These are phyloP conservation scores for Kwoniella heveanensis DNA, from an alignment of 768 basidiomycete genomes.

Conservation along the genomic window DNA sequence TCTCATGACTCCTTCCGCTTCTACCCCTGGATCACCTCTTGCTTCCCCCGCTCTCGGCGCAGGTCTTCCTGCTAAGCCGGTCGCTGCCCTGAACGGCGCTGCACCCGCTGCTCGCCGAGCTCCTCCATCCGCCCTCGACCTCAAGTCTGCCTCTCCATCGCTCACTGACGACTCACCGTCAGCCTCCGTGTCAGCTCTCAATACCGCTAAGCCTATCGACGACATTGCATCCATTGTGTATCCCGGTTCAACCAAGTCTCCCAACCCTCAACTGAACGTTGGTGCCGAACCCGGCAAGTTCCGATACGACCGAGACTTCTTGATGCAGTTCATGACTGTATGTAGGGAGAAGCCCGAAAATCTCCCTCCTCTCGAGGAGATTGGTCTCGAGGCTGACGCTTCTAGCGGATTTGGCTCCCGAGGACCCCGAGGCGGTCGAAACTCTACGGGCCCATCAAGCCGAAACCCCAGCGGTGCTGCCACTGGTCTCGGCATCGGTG, in stretches of 20 bases:
- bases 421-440: conserved; percentile 62
- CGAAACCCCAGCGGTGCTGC: conserved; percentile 58
- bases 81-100: conserved; percentile 25
- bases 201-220: conserved; percentile 80
- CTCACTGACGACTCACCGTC: conserved; percentile 37
- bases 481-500: conserved; percentile 60
- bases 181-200: conserved; percentile 59
- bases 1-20: conserved; percentile 33
- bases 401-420: conserved; percentile 60
- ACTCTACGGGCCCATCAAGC: conserved; percentile 28
- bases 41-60: conserved; percentile 44
- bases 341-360: conserved; percentile 94
- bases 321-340: conserved; percentile 90
- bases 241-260: conserved; percentile 79
- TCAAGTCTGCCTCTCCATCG: conserved; percentile 35
- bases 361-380: conserved; percentile 82
- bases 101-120: conserved; percentile 16
- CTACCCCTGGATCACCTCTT: conserved; percentile 43
- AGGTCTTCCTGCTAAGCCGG: conserved; percentile 51
- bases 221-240: conserved; percentile 77
- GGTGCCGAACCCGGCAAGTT: conserved; percentile 85
- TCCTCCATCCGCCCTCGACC: conserved; percentile 40
- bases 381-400: conserved; percentile 79
- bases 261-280: conserved; percentile 79
- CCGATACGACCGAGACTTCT: conserved; percentile 96